Percentiles rank a stretch among this genome's conserved stretches.
phyloP scores from a whole-genome alignment of 129 eudicot species.

The Tanacetum coccineum region DNA sequence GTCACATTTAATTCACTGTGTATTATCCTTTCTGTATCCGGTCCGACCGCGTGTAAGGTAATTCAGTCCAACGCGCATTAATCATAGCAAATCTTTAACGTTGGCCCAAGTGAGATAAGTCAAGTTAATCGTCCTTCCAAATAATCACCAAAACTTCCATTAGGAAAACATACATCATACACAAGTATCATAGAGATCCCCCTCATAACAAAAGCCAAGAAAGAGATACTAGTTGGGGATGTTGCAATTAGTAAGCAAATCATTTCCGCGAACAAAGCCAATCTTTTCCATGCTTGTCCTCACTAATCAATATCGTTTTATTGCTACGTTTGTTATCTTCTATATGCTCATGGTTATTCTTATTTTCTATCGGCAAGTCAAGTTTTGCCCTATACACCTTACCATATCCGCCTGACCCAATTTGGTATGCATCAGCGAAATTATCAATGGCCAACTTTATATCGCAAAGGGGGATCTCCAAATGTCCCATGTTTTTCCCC shows the following conservation, averaged over 20 bases:
- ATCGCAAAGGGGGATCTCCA: not conserved
- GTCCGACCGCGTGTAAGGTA: not conserved
- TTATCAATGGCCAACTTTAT: not conserved
- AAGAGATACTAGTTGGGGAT: constrained; percentile 4
- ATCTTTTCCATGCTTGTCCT: not conserved
- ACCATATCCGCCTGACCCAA: constrained; percentile 4
- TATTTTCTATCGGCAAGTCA: not conserved
- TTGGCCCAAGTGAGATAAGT: not conserved
- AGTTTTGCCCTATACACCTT: not conserved
- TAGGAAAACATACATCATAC: not conserved
- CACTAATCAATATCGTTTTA: not conserved
- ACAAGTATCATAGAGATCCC: constrained; percentile 5
- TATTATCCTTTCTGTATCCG: not conserved
- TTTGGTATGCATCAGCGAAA: not conserved
- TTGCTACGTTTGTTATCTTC: not conserved
- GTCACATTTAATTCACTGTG: not conserved
- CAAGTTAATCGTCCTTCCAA: not conserved
- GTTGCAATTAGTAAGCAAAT: constrained; percentile 3
- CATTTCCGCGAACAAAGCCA: not conserved
- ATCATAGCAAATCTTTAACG: constrained; percentile 2
- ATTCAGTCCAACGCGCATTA: not conserved
- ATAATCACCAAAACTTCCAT: not conserved
- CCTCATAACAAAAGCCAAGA: not conserved
- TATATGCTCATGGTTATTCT: not conserved
- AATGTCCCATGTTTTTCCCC: not conserved